Evolutionary conservation across 352 stramenopile species (phyloP), one percentile per base, ranked within the genome.

Genomic region (Thalassiosira livingstoniorum): DNA sequence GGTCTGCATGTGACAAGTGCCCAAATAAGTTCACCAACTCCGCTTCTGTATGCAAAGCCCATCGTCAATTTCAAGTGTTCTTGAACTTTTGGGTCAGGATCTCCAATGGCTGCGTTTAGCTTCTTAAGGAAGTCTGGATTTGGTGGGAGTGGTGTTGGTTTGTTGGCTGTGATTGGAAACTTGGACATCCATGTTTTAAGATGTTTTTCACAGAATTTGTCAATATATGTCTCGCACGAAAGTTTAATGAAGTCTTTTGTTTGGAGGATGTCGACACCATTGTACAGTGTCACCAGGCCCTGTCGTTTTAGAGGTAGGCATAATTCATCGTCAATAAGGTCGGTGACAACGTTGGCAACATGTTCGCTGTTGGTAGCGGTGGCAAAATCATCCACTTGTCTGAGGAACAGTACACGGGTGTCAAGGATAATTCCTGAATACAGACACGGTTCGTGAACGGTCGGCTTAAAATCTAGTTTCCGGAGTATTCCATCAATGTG

Each of bases 301-400:
- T 81, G 35, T 2, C 69, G 61, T 27, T 81, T 85, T 3, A 85
- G 21, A 3, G 71, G 65, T 43, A 85, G 53, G 0, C 37, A 68
- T 4, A 87, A 18, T 2, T 63, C 4, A 5, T 74, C 25, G 74
- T 72, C 47, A 47, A 77, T 72, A 25, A 29, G 13, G 29, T 63
- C 55, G 60, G 75, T 58, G 11, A 78, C 39, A 0, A 53, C 27
- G 23, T 75, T 70, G 13, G 72, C 65, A 60, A 63, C 61, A 25
- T 21, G 13, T 62, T 76, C 29, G 7, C 23, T 45, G 4, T 37
- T 13, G 4, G 21, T 29, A n/a, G 83, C 73, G 10, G 82, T 25
- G 4, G 74, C 70, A 67, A 90, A 90, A 51, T 91, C 80, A 75
- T 90, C 86, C 0, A 89, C 80, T 47, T 90, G 86, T 0, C 83